Conservation (phyloP, 352 stramenopile genomes). For the Phytopythium vexans region DNA sequence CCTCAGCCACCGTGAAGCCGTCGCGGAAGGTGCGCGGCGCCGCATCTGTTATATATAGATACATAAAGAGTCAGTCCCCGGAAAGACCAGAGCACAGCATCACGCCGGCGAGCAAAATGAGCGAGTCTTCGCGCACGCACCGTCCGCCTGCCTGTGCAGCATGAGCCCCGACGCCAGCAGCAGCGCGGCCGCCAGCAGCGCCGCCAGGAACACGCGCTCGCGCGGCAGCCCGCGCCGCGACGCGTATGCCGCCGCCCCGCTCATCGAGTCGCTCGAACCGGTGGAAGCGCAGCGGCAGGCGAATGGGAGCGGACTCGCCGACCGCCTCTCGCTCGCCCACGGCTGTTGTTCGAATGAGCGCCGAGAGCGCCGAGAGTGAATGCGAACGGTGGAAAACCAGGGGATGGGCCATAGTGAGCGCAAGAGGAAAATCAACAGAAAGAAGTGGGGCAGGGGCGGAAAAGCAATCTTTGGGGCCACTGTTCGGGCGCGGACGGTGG, state of each 20-base stretch:
- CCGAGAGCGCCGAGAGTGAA: too few relatives aligned
- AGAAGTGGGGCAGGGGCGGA: too few relatives aligned
- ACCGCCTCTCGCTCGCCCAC: too few relatives aligned
- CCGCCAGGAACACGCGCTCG: conserved; percentile 54
- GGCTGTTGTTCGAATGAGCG: too few relatives aligned
- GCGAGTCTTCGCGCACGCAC: conserved; percentile 1
- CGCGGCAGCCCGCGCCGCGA: conserved; percentile 30
- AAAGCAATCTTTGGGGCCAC: too few relatives aligned
- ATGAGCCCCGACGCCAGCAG: conserved; percentile 59
- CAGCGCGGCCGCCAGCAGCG: conserved; percentile 44
- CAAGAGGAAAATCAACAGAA: too few relatives aligned
- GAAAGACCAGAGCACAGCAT: neutral
- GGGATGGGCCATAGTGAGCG: too few relatives aligned
- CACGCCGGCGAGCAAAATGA: neutral
- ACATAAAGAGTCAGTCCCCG: conserved; percentile 1
- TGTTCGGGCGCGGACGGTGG: too few relatives aligned
- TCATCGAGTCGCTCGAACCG: neutral
- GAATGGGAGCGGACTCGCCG: too few relatives aligned
- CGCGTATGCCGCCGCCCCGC: neutral
- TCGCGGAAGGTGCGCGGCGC: conserved; percentile 58
- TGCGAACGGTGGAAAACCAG: too few relatives aligned
- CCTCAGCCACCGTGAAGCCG: conserved; percentile 67
- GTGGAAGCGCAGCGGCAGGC: neutral
- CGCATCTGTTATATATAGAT: conserved; percentile 1
- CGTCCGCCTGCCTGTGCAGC: conserved; percentile 45